Evolutionary conservation across 1,284 basidiomycete species (phyloP).

Genomic region (Pyrrhoderma lamaoense): DNA sequence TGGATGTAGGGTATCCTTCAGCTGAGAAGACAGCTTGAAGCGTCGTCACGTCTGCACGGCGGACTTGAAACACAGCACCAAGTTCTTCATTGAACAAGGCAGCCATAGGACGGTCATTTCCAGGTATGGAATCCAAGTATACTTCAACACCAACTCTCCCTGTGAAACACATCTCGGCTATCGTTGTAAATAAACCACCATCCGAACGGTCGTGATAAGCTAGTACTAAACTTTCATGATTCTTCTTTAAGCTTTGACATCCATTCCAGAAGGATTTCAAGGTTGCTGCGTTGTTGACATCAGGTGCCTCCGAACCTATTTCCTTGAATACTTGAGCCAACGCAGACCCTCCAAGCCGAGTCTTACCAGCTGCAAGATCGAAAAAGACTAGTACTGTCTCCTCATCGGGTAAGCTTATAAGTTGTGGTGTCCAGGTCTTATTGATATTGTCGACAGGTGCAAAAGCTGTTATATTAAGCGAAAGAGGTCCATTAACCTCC

Average conservation of each 20-base stretch:
- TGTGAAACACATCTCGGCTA: conserved; percentile 96
- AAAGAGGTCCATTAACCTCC: conserved; percentile 87
- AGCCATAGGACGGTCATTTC: conserved; percentile 49
- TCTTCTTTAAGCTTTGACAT: conserved; percentile 60
- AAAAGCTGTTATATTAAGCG: conserved; percentile 93
- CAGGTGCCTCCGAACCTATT: conserved; percentile 82
- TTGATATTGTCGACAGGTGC: conserved; percentile 77
- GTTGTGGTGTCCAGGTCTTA: conserved; percentile 89
- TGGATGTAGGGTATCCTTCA: conserved; percentile 65
- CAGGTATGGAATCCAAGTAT: conserved; percentile 52
- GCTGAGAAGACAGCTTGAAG: conserved; percentile 59
- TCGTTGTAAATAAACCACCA: conserved; percentile 86
- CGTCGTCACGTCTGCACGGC: conserved; percentile 48
- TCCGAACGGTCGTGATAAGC: conserved; percentile 99
- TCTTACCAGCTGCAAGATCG: conserved; percentile 81
- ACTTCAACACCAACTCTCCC: conserved; percentile 76
- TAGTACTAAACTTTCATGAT: conserved; percentile 61
- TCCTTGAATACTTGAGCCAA: conserved; percentile 94
- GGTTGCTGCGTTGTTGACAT: conserved; percentile 74
- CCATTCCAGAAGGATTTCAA: conserved; percentile 81
- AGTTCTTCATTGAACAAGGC: conserved; percentile 95
- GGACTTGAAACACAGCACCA: conserved; percentile 88
- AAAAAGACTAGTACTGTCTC: conserved; percentile 80
- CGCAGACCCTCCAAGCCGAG: conserved; percentile 90
- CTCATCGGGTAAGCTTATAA: conserved; percentile 59